A percentile compares a stretch with the other conserved stretches of the same genome.
phyloP scores from a whole-genome alignment of 2,329 filamentous ascomycete species.

The Niveomyces coronatus region DNA sequence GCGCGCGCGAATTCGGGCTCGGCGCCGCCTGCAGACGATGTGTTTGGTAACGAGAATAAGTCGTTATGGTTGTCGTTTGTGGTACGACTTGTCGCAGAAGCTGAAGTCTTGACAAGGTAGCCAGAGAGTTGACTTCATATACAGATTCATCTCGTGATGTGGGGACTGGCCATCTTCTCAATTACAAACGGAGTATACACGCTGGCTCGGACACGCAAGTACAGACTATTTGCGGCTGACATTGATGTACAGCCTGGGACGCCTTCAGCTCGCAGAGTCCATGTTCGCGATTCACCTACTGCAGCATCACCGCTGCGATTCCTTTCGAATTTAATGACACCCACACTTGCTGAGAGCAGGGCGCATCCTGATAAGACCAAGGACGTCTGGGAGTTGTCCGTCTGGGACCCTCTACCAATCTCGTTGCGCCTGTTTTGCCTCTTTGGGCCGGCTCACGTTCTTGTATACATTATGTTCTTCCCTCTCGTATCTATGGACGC shows the following conservation, averaged over 20 bases:
- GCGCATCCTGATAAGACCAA: constrained; percentile 71
- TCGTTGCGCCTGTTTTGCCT: constrained; percentile 75
- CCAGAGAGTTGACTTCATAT: constrained; percentile 9
- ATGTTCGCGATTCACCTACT: constrained; percentile 72
- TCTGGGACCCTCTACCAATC: constrained; percentile 89
- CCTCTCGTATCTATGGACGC: constrained; percentile 67
- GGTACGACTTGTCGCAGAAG: constrained; percentile 27
- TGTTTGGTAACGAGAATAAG: constrained; percentile 66
- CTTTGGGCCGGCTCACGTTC: constrained; percentile 88
- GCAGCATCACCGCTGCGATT: constrained; percentile 70
- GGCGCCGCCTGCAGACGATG: constrained; percentile 55
- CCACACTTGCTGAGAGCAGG: constrained; percentile 66
- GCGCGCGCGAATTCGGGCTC: constrained; percentile 65
- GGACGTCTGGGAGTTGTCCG: constrained; percentile 88
- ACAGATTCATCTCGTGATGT: constrained; percentile 61
- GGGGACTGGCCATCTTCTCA: constrained; percentile 57
- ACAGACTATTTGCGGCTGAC: constrained; percentile 80
- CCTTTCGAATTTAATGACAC: constrained; percentile 55
- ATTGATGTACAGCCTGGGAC: constrained; percentile 70
- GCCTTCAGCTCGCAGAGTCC: constrained; percentile 78
- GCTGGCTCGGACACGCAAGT: constrained; percentile 70
- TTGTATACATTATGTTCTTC: constrained; percentile 81
- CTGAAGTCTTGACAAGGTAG: constrained; percentile 8
- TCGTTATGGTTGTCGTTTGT: constrained; percentile 53
- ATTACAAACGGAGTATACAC: constrained; percentile 70